These are phyloP conservation scores for Eimeria mitis DNA, from an alignment of 169 alveolate species.

Conservation along the genomic window DNA sequence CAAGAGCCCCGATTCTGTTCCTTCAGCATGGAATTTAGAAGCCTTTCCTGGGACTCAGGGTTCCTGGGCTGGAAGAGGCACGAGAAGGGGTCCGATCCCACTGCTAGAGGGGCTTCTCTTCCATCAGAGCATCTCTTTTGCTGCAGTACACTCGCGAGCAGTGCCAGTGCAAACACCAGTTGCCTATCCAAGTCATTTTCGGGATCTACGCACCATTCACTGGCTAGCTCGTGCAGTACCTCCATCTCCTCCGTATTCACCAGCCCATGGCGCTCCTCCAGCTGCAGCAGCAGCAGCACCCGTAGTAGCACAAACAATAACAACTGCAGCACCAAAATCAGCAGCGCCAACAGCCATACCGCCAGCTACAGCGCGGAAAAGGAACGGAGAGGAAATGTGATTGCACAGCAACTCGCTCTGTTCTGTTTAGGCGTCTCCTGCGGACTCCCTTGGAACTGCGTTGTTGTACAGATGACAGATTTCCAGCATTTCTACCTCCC, in stretches of 20 bases:
- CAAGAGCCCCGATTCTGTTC: background rate
- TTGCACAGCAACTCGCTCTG: constrained; percentile 8
- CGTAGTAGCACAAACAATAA: background rate
- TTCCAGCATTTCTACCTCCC: constrained; percentile 62
- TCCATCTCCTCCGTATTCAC: background rate
- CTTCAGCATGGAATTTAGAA: background rate
- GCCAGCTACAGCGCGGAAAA: background rate
- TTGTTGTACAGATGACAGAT: constrained; percentile 52
- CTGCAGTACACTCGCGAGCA: background rate
- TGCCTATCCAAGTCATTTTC: background rate
- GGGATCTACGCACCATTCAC: background rate
- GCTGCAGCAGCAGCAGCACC: background rate
- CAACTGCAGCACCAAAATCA: background rate
- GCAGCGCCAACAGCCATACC: constrained; percentile 7
- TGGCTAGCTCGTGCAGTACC: background rate
- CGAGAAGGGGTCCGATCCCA: background rate
- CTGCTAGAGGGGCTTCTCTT: background rate
- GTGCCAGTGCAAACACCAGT: background rate
- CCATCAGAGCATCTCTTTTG: background rate
- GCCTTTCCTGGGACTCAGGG: background rate
- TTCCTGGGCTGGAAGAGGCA: background rate
- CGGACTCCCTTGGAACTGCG: constrained; percentile 69
- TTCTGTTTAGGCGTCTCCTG: constrained; percentile 63
- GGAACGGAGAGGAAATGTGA: background rate
- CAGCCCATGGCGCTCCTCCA: constrained; percentile 17